Conservation (phyloP, 768 basidiomycete genomes). For the Kwoniella dejecticola region DNA sequence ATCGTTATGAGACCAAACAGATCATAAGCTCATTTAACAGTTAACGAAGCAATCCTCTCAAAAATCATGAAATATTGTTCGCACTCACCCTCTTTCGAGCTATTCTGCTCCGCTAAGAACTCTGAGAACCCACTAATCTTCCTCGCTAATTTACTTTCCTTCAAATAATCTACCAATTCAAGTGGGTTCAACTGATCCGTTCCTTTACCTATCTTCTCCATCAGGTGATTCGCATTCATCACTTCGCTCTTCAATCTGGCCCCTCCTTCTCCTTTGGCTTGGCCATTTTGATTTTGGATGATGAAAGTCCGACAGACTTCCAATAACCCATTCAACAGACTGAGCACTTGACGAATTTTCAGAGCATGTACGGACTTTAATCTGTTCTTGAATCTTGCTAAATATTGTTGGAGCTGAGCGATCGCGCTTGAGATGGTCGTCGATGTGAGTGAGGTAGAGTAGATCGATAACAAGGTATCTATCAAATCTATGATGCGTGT, state of each 20-base stretch:
- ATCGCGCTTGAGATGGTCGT: conserved; percentile 65
- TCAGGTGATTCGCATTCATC: conserved; percentile 68
- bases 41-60: too few relatives aligned
- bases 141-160: conserved; percentile 73
- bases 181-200: conserved; percentile 73
- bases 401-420: conserved; percentile 74
- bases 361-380: conserved; percentile 72
- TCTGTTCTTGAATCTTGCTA: conserved; percentile 73
- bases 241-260: conserved; percentile 61
- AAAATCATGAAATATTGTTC: too few relatives aligned
- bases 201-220: conserved; percentile 69
- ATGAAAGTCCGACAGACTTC: conserved; percentile 59
- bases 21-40: too few relatives aligned
- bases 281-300: background rate
- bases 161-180: conserved; percentile 78
- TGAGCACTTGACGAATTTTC: conserved; percentile 75
- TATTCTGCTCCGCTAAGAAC: conserved; percentile 60
- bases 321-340: conserved; percentile 70
- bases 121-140: conserved; percentile 75
- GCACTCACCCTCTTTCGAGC: conserved; percentile 37
- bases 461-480: conserved; percentile 82
- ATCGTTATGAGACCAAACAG: too few relatives aligned
- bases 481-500: conserved; percentile 69
- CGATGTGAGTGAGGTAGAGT: conserved; percentile 69
- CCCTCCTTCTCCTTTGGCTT: background rate